These are phyloP conservation scores for Pseudotsuga menziesii DNA, from an alignment of 75 land plant genomes.

Conservation along the genomic window DNA sequence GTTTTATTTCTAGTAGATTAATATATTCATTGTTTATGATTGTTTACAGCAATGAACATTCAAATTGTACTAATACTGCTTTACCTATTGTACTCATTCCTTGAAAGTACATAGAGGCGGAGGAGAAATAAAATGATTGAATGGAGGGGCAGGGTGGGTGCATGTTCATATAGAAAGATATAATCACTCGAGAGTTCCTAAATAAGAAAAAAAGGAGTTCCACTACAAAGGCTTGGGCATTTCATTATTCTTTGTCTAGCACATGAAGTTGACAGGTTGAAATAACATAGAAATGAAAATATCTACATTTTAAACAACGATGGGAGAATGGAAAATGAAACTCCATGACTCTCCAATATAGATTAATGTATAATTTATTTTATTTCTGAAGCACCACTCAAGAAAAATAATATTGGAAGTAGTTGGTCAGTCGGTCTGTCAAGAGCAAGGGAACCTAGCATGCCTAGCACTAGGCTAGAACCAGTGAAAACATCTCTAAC, in stretches of 20 bases:
- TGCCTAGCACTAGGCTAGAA: constrained; percentile 27
- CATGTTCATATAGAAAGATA: too few relatives aligned
- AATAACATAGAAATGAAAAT: neutral
- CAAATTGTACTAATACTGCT: too few relatives aligned
- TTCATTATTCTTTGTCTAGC: too few relatives aligned
- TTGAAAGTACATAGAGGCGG: too few relatives aligned
- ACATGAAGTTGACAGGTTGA: neutral
- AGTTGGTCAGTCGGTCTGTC: constrained; percentile 44
- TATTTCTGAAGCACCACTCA: neutral
- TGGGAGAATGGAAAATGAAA: neutral
- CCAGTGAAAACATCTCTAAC: constrained; percentile 41
- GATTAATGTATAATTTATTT: neutral
- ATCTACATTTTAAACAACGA: neutral
- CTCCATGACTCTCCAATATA: neutral
- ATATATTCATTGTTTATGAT: too few relatives aligned
- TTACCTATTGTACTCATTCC: too few relatives aligned
- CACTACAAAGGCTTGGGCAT: neutral
- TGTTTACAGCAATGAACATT: too few relatives aligned
- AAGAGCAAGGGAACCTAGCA: constrained; percentile 14
- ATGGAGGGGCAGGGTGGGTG: too few relatives aligned
- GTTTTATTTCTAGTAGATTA: too few relatives aligned
- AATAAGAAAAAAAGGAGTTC: neutral
- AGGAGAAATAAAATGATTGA: too few relatives aligned
- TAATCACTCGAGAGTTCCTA: too few relatives aligned
- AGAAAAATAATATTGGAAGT: neutral